Evolutionary conservation across 495 filamentous ascomycete species (phyloP).

Genomic region (Penicillium riverlandense): DNA sequence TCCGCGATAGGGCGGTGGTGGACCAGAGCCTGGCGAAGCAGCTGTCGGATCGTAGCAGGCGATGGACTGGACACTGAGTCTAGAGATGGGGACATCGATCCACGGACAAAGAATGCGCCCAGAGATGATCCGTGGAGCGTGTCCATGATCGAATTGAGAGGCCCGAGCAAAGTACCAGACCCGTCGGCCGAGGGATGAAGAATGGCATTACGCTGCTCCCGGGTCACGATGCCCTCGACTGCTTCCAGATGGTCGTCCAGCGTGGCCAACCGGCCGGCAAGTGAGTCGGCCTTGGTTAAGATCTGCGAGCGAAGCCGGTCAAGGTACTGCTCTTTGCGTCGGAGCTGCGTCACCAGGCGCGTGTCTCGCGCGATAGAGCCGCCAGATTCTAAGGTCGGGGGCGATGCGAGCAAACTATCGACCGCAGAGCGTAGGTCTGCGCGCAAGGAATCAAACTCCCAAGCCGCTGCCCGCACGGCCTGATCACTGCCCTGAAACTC

Average conservation of each 20-base stretch:
- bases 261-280: slow-evolving; percentile 26
- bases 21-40: slow-evolving; percentile 14
- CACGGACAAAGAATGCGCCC: not conserved
- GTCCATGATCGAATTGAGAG: not conserved
- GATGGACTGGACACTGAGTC: not conserved
- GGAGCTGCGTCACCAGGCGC: slow-evolving; percentile 26
- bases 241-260: slow-evolving; percentile 39
- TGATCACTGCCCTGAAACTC: slow-evolving; percentile 35
- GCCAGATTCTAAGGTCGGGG: slow-evolving; percentile 2
- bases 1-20: slow-evolving; percentile 17
- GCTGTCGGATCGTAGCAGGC: slow-evolving; percentile 9
- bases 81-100: not conserved
- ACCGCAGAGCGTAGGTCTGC: slow-evolving; percentile 35
- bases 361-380: slow-evolving; percentile 19
- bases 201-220: slow-evolving; percentile 13
- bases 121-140: not conserved
- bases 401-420: slow-evolving; percentile 29
- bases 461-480: slow-evolving; percentile 25
- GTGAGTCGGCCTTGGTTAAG: slow-evolving; percentile 27
- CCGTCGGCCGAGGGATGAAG: not conserved
- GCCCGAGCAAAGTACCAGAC: too few species aligned
- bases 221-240: slow-evolving; percentile 24
- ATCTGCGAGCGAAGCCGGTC: slow-evolving; percentile 31
- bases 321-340: slow-evolving; percentile 30
- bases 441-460: slow-evolving; percentile 33